Evolutionary conservation across 2,329 filamentous ascomycete species (phyloP), one percentile per base, ranked within the genome.

Genomic region (Monilinia polystroma): DNA sequence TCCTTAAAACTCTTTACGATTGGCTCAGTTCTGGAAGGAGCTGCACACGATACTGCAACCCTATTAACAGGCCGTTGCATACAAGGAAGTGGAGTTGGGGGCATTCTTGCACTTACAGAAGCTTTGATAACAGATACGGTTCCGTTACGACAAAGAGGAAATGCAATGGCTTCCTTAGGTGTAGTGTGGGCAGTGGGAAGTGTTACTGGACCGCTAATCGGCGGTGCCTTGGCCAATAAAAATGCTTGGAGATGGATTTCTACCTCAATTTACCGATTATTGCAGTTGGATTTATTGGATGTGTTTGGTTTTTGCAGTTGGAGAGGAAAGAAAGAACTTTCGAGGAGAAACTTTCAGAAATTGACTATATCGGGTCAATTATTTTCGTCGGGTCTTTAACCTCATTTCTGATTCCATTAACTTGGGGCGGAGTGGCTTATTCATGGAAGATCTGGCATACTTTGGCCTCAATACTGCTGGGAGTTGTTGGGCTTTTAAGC

Each of bases 351-450:
- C 57, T 74, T 1, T 67, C 66, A 26, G 56, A 64, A 10, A 70
- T 91, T n/a, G 87, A 91, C 73, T 90, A 84, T 81, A 67, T 85
- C 45, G 88, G 89, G 1, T 82, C 83, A 2, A 70, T 83, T 1
- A 73, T 91, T 3, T 90, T 91, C 73, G 79, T 89, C 10, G 81
- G 79, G 11, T 83, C 83, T 18, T 79, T 81, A 16, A 86, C 84
- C 0, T 82, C 81, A 45, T 84, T 89, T 72, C 76, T 89, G 45
- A 85, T 89, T 64, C 83, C 85, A 0, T 74, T 89, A 3, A 86
- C 85, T 1, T 87, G 85, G 80, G 70, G 87, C 14, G 87, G 87
- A 43, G 80, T 89, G 14, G 83, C 87, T 77, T 90, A 88, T 73
- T 74, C 81, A 0, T 91, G 88, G 88, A 74, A 77, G 52, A 85